Percentiles rank a stretch among this genome's conserved stretches.
These are phyloP conservation scores for Ogataea nakhonphanomensis DNA, from an alignment of 805 yeast species.

Conservation along the genomic window DNA sequence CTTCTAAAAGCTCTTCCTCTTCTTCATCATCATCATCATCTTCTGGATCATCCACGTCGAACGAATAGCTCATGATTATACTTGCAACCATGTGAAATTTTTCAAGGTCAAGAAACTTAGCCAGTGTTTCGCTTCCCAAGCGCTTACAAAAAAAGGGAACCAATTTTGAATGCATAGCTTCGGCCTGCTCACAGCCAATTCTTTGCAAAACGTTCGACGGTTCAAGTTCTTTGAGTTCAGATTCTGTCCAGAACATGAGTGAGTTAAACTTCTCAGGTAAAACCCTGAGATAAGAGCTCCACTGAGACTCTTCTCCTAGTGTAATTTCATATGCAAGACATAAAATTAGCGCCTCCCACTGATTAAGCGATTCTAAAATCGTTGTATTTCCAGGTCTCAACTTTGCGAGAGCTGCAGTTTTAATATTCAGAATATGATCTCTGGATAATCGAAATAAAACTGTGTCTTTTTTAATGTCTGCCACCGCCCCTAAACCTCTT, in stretches of 20 bases:
- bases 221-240: slow-evolving; percentile 50
- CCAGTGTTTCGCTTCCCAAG: slow-evolving; percentile 34
- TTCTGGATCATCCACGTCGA: slow-evolving; percentile 60
- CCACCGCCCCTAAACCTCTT: slow-evolving; percentile 66
- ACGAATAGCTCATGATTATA: slow-evolving; percentile 83
- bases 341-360: slow-evolving; percentile 79
- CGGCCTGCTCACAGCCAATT: slow-evolving; percentile 69
- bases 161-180: slow-evolving; percentile 50
- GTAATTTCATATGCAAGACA: slow-evolving; percentile 60
- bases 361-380: slow-evolving; percentile 43
- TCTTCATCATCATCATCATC: slow-evolving; percentile 25
- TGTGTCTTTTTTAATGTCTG: slow-evolving; percentile 60
- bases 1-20: slow-evolving; percentile 26
- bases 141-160: slow-evolving; percentile 39
- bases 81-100: slow-evolving; percentile 74
- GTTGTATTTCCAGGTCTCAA: slow-evolving; percentile 34
- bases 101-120: slow-evolving; percentile 41
- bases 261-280: slow-evolving; percentile 65
- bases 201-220: slow-evolving; percentile 73
- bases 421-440: slow-evolving; percentile 51
- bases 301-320: slow-evolving; percentile 45
- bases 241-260: slow-evolving; percentile 75
- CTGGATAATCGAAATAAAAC: slow-evolving; percentile 69
- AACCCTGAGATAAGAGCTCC: slow-evolving; percentile 70
- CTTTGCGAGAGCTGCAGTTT: slow-evolving; percentile 45